Conservation (phyloP, 805 yeast species). For the Zygoascus bituminiphila region DNA sequence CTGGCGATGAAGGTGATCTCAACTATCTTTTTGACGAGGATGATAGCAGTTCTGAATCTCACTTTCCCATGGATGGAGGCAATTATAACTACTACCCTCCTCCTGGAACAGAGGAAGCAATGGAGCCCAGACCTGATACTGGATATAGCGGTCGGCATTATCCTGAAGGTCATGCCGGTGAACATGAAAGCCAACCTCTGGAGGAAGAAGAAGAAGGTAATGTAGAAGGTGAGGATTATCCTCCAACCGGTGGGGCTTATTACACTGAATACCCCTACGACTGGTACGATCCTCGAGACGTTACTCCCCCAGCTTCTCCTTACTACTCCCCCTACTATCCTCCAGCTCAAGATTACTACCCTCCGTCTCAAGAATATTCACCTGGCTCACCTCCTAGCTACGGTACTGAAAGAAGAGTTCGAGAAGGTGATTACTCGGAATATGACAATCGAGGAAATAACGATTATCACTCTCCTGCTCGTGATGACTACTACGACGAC, state of each 20-base stretch:
- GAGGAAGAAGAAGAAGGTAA: background rate
- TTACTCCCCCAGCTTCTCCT: background rate
- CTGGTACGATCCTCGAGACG: background rate
- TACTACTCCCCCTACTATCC: background rate
- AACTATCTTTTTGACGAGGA: slow-evolving; percentile 6
- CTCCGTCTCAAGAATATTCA: background rate
- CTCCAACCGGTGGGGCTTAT: too few species aligned
- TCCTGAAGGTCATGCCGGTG: too few species aligned
- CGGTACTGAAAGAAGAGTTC: background rate
- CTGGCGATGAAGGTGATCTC: slow-evolving; percentile 1
- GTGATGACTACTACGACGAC: background rate
- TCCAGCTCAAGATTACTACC: background rate
- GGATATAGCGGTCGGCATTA: too few species aligned
- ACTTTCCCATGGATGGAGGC: background rate
- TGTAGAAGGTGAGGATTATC: too few species aligned
- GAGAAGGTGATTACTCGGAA: background rate
- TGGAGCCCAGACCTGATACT: too few species aligned
- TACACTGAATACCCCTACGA: background rate
- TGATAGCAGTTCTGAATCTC: background rate
- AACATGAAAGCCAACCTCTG: background rate
- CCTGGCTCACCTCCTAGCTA: background rate
- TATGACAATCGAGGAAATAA: background rate
- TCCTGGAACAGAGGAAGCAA: background rate
- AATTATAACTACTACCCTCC: background rate
- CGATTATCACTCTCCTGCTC: background rate